Evolutionary conservation across 2,329 filamentous ascomycete genomes (phyloP).

Genomic region (Shiraia bambusicola): DNA sequence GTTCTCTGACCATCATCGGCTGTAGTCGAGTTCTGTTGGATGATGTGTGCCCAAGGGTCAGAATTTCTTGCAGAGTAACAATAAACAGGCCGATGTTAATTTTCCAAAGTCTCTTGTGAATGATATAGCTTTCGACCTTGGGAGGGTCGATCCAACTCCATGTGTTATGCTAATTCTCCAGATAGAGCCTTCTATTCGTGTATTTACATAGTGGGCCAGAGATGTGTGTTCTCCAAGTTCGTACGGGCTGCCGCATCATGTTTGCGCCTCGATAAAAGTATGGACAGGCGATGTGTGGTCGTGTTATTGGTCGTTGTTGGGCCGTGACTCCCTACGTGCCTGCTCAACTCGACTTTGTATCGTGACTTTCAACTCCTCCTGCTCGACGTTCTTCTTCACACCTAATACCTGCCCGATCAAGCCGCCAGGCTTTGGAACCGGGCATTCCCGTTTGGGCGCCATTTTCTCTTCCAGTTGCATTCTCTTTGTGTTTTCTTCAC

Average conservation of each 20-base stretch:
- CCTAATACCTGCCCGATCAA: slow-evolving; percentile 74
- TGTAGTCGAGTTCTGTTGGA: not conserved
- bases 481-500: slow-evolving; percentile 20
- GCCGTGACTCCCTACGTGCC: slow-evolving; percentile 12
- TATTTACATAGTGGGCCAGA: slow-evolving; percentile 6
- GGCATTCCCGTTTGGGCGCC: slow-evolving; percentile 69
- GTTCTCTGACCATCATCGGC: slow-evolving; percentile 3
- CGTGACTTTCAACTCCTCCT: slow-evolving; percentile 13
- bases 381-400: slow-evolving; percentile 52
- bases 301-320: slow-evolving; percentile 14
- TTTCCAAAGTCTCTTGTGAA: too few relatives aligned
- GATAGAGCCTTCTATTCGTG: too few relatives aligned
- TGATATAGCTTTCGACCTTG: too few relatives aligned
- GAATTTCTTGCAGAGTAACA: too few relatives aligned
- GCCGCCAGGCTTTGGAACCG: slow-evolving; percentile 85
- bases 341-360: slow-evolving; percentile 15
- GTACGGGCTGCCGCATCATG: not conserved
- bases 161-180: too few relatives aligned
- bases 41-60: too few relatives aligned
- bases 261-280: too few relatives aligned
- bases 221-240: not conserved
- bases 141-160: too few relatives aligned
- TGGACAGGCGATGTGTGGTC: not conserved
- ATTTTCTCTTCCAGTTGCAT: slow-evolving; percentile 22
- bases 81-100: too few relatives aligned